These are phyloP conservation scores for Brettanomyces nanus DNA, from an alignment of 805 yeast species.

Conservation along the genomic window DNA sequence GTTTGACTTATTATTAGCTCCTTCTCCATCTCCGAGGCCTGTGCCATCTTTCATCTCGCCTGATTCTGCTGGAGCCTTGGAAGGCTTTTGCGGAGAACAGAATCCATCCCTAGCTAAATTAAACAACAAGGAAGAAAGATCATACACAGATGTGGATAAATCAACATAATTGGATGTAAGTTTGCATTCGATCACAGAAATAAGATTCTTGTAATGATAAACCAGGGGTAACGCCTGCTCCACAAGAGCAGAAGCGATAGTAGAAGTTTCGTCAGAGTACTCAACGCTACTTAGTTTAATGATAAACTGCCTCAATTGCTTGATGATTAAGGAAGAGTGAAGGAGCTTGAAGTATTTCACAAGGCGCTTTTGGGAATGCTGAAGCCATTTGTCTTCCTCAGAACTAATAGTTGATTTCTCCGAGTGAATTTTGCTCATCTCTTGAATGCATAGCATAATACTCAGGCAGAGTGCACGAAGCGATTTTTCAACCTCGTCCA, in stretches of 20 bases:
- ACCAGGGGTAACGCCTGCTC: conserved; percentile 57
- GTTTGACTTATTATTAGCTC: conserved; percentile 71
- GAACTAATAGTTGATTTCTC: conserved; percentile 25
- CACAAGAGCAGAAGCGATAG: conserved; percentile 37
- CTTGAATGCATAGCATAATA: conserved; percentile 63
- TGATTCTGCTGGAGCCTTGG: conserved; percentile 43
- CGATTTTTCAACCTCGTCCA: conserved; percentile 34
- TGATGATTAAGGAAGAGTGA: conserved; percentile 10
- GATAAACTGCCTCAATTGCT: conserved; percentile 21
- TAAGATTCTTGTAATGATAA: conserved; percentile 48
- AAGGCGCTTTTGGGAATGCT: conserved; percentile 37
- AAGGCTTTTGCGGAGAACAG: conserved; percentile 82
- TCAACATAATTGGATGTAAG: conserved; percentile 41
- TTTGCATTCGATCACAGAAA: conserved; percentile 34
- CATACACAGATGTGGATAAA: conserved; percentile 53
- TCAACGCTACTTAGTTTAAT: conserved; percentile 28
- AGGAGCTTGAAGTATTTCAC: conserved; percentile 31
- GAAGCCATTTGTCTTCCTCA: conserved; percentile 52
- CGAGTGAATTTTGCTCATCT: conserved; percentile 32
- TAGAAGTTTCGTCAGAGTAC: conserved; percentile 30
- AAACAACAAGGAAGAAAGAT: conserved; percentile 46
- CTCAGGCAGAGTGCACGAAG: conserved; percentile 48
- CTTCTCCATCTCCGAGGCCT: conserved; percentile 81
- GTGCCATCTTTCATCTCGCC: conserved; percentile 71
- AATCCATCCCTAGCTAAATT: conserved; percentile 73